Conservation (phyloP, 352 stramenopile genomes). For the Globisporangium spinosum region DNA sequence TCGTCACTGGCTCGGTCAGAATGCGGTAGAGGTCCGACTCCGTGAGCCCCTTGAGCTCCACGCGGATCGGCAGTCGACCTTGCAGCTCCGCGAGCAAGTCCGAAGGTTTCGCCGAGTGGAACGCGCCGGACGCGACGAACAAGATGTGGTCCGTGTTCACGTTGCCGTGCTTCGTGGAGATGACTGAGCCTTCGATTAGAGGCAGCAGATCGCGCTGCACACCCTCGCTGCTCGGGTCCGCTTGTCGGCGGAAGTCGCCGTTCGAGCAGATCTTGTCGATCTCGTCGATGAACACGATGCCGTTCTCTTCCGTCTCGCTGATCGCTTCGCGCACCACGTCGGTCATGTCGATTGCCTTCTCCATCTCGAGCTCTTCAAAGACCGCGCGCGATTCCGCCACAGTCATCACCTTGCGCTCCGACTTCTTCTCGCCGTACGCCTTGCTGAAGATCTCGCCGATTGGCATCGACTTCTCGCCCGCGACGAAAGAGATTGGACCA, state of each 20-base stretch:
- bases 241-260: conserved; percentile 89
- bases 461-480: conserved; percentile 65
- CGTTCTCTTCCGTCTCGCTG: conserved; percentile 95
- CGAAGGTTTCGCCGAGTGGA: conserved; percentile 97
- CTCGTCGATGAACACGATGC: conserved; percentile 99
- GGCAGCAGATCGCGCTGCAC: conserved; percentile 98
- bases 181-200: conserved; percentile 97
- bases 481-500: conserved; percentile 68
- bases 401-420: conserved; percentile 91
- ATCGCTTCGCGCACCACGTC: conserved; percentile 86
- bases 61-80: conserved; percentile 97
- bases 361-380: conserved; percentile 96
- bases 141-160: conserved; percentile 99
- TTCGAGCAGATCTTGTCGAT: conserved; percentile 99
- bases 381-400: conserved; percentile 92
- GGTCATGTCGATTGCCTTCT: conserved; percentile 91
- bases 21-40: conserved; percentile 99
- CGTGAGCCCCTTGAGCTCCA: conserved; percentile 98
- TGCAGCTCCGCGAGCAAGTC: conserved; percentile 98
- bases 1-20: conserved; percentile 98
- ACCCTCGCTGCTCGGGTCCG: conserved; percentile 97
- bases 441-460: conserved; percentile 71
- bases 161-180: conserved; percentile 99
- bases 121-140: conserved; percentile 97
- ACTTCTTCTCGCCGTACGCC: conserved; percentile 79